Evolutionary conservation across 768 basidiomycete species (phyloP), one percentile per base, ranked within the genome.

Genomic region (Sporobolomyces pararoseus): DNA sequence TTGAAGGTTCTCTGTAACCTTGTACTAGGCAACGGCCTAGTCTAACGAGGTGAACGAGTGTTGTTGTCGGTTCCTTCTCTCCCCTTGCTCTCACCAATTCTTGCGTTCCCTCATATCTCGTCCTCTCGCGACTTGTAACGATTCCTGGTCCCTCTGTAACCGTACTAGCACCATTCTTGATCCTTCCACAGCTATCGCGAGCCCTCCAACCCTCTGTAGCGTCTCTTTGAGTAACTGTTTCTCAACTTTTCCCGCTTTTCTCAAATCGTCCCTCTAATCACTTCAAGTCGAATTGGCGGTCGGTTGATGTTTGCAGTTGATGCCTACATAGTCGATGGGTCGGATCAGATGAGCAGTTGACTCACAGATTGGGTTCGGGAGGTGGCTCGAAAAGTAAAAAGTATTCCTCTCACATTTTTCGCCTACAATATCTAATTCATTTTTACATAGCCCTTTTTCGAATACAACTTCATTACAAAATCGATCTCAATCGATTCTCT

Each of bases 351-450:
- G 32, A 53, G 51, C 25, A 31, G 53, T 35, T 10, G 6, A 54
- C 53, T 54, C 53, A 54, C 53, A 54, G 53, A 54, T 32, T 54
- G 53, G 32, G 32, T 54, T 54, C 53, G 53, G 51, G 53, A 54
- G 53, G 53, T 54, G 53, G 53, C 53, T 54, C 53, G 53, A 54
- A 35, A 17, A 9, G 17, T 16, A 31, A 21, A 34, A 34, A 54
- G 37, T 7, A 10, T 12, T 14, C 25, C 51, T 32, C 16, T 52
- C 19, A 19, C 9, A 42, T 17, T 42, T 42, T 42, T 42, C 39
- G n/a, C n/a, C n/a, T n/a, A n/a, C n/a, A n/a, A n/a, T n/a, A n/a
- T n/a, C n/a, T n/a, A n/a, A n/a, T n/a, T n/a, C n/a, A n/a, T n/a
- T n/a, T n/a, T n/a, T n/a, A n/a, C n/a, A n/a, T n/a, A n/a, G n/a